Percentiles rank a stretch among this genome's conserved stretches.
phyloP scores from a whole-genome alignment of 768 basidiomycete species.

The Suillus tomentosus region DNA sequence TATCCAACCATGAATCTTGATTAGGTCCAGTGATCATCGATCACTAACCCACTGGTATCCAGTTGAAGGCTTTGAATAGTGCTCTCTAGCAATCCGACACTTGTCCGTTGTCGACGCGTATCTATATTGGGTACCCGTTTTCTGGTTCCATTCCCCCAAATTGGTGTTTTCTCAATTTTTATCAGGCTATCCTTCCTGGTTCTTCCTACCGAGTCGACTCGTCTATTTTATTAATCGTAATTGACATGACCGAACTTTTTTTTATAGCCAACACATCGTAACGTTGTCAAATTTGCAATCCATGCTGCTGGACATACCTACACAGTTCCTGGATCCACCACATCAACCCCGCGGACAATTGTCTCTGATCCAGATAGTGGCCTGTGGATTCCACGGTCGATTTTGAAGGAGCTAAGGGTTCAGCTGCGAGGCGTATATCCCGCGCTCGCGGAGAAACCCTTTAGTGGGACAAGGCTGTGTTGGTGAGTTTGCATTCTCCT shows the following conservation, averaged over 20 bases:
- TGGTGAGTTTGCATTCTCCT: constrained; percentile 55
- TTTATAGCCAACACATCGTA: constrained; percentile 62
- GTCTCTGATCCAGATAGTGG: constrained; percentile 60
- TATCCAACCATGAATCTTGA: neutral
- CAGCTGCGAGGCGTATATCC: constrained; percentile 68
- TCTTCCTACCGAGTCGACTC: neutral
- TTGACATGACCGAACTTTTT: neutral
- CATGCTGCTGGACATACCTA: constrained; percentile 76
- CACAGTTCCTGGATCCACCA: constrained; percentile 23
- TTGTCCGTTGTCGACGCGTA: neutral
- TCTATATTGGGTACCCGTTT: neutral
- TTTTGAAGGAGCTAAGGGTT: constrained; percentile 51
- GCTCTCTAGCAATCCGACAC: neutral
- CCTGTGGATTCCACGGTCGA: constrained; percentile 63
- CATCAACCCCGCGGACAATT: constrained; percentile 81
- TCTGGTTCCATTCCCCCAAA: neutral
- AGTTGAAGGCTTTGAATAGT: neutral
- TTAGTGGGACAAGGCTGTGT: constrained; percentile 77
- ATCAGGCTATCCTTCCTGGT: neutral
- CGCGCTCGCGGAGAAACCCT: constrained; percentile 71
- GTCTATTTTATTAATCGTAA: neutral
- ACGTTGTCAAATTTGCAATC: constrained; percentile 76
- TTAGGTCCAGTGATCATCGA: neutral
- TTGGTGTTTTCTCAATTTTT: neutral
- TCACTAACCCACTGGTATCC: neutral